Base-by-base conservation (phyloP, 2,329 filamentous ascomycete species). In the Aspergillus phoenicis region DNA sequence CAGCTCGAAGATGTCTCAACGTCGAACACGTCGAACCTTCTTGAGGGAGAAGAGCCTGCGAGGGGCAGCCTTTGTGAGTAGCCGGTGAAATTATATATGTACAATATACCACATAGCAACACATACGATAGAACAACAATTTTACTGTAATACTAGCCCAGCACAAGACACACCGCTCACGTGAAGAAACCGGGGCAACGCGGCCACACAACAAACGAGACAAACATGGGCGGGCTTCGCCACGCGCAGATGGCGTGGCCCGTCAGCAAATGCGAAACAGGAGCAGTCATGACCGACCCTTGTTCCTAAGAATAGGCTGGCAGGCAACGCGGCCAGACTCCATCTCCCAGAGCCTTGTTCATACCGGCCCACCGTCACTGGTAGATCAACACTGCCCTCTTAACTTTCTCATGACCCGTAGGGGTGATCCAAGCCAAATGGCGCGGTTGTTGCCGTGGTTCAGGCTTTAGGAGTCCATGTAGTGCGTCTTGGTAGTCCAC, bases 301-400 rank as follows among this genome's bases (percentile, higher is more conserved):
- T 36, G 28, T 55, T 64, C 59, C 63, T 64, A 64, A 64, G 62
- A 64, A 64, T 64, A 64, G 61, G 48, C 39, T 48, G 51, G 49
- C 24, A 55, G 55, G 58, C 63, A 60, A 63, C 59, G 61, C 63
- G 61, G 58, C 61, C 59, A 54, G 49, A 49, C 54, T 59, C 45
- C 45, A 39, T 30, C 53, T n/a, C 39, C 38, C 39, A n/a, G 17
- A 28, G 53, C 39, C 47, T 30, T 56, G 53, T 33, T 30, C 45
- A 41, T 39, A 30, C 53, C 45, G 53, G 53, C 53, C 53, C 53
- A 56, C 56, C 47, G 39, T 59, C 45, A 56, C 49, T 36, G 48
- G 51, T 45, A 10, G 63, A 63, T 61, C 61, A 30, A 57, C 63
- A 28, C 63, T 59, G 57, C 49, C 53, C 33, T 60, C 55, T 57